Evolutionary conservation across 164 flowering plant species (phyloP), one percentile per base, ranked within the genome.

Genomic region (Platanus orientalis): DNA sequence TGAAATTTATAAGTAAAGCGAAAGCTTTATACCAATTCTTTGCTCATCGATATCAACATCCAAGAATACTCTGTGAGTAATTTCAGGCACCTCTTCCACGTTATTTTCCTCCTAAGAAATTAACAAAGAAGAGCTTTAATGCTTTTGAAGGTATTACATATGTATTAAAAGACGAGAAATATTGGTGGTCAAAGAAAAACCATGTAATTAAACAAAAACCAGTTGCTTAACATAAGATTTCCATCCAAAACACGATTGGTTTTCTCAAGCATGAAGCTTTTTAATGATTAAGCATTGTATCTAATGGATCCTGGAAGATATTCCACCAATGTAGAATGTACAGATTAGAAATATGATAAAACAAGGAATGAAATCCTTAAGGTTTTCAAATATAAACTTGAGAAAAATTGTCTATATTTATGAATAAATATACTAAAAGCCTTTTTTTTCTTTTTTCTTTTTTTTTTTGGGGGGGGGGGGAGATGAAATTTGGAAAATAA

Each of bases 1-100:
- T n/a, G n/a, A 9, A n/a, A 57, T 34, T 32, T n/a, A 5, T 17
- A n/a, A 32, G 25, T 4, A n/a, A 26, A 11, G 21, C 13, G 16
- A 47, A 61, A 23, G 40, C 49, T 57, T 23, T 34, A 13, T 86
- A 94, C 98, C 98, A 68, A 82, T 52, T 42, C 81, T 89, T 26
- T 94, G 98, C 25, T 75, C 83, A 51, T 84, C 96, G 58, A 90
- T 87, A 75, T 90, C 95, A 62, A 90, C 84, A 77, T 94, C 98
- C 79, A 94, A 72, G 76, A 73, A 94, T 28, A 94, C 96, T 69
- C 96, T 82, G 58, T 90, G 98, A 23, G 98, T 94, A 63, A 94
- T 83, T 71, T 87, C 95, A 42, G 82, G 81, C 16, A 57, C 80
- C 68, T 75, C 83, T 68, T 85, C 94, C 58, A 61, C 79, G 57